A percentile compares a stretch with the other conserved stretches of the same genome.
Conservation (phyloP, 768 basidiomycete genomes). For the Tricholoma sp. region DNA sequence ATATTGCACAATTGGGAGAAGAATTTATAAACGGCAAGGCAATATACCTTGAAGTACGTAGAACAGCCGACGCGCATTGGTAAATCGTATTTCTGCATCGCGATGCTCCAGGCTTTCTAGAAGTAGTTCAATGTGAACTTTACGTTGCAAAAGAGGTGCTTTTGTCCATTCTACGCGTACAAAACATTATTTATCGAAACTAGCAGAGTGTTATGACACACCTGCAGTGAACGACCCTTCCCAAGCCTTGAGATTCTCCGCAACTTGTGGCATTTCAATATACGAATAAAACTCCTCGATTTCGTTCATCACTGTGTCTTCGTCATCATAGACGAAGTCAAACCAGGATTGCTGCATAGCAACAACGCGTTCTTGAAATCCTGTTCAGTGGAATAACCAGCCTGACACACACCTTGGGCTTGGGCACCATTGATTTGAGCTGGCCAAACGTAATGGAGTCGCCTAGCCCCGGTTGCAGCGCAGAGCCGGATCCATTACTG, state of each 20-base stretch:
- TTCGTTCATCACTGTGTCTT: constrained; percentile 93
- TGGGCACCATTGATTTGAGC: constrained; percentile 67
- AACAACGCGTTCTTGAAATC: constrained; percentile 15
- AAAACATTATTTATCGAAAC: constrained; percentile 3
- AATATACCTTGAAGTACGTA: constrained; percentile 86
- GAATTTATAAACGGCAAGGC: background rate
- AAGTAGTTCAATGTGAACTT: constrained; percentile 70
- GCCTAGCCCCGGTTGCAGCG: constrained; percentile 36
- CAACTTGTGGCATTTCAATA: constrained; percentile 88
- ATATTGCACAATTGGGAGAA: background rate
- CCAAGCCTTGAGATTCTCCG: constrained; percentile 85
- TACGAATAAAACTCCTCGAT: constrained; percentile 98
- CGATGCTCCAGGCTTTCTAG: constrained; percentile 87
- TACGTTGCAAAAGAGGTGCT: constrained; percentile 53
- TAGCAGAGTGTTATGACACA: constrained; percentile 26
- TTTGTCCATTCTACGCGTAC: constrained; percentile 71
- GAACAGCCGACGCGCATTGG: constrained; percentile 79
- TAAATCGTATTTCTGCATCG: constrained; percentile 78
- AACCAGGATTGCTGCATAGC: constrained; percentile 89
- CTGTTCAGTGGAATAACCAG: constrained; percentile 5
- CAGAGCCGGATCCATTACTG: constrained; percentile 16
- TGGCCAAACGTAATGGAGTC: constrained; percentile 81
- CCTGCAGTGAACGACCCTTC: constrained; percentile 77
- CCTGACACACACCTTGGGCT: constrained; percentile 58
- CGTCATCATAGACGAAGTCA: constrained; percentile 94